Percentiles rank a stretch among this genome's conserved stretches.
Conservation (phyloP, 257 asterid species). For the Ophiorrhiza pumila region DNA sequence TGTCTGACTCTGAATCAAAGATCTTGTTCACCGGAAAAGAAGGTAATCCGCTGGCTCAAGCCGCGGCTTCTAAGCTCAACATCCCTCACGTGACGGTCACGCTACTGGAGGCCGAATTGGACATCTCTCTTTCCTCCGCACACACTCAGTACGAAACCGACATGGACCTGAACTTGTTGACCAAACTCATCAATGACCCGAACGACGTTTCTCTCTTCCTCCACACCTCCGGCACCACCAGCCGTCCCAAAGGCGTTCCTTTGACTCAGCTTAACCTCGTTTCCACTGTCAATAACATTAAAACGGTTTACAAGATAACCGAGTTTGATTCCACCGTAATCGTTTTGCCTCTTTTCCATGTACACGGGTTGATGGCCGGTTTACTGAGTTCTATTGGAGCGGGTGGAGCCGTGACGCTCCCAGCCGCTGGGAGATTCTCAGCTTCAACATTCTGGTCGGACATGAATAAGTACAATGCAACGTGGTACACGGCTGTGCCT, state of each 20-base stretch:
- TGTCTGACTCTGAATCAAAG: slow-evolving; percentile 86
- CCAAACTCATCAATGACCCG: slow-evolving; percentile 59
- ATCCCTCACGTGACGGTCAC: slow-evolving; percentile 61
- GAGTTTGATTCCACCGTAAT: slow-evolving; percentile 86
- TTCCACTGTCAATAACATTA: slow-evolving; percentile 70
- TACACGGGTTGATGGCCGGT: slow-evolving; percentile 88
- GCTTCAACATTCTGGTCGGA: slow-evolving; percentile 96
- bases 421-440: slow-evolving; percentile 88
- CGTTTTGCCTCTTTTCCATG: slow-evolving; percentile 89
- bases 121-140: slow-evolving; percentile 38
- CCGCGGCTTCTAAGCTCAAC: slow-evolving; percentile 82
- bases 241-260: slow-evolving; percentile 98
- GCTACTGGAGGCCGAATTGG: slow-evolving; percentile 45
- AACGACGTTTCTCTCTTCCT: slow-evolving; percentile 81
- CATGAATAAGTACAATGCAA: slow-evolving; percentile 66
- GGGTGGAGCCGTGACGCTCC: slow-evolving; percentile 86
- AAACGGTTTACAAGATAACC: slow-evolving; percentile 61
- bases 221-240: slow-evolving; percentile 99
- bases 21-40: slow-evolving; percentile 61
- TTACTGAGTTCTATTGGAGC: slow-evolving; percentile 79
- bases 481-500: slow-evolving; percentile 99
- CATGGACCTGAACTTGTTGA: slow-evolving; percentile 30
- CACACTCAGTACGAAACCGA: slow-evolving; percentile 23
- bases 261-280: slow-evolving; percentile 72
- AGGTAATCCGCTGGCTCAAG: slow-evolving; percentile 86